Evolutionary conservation across 75 land plant species (phyloP).

Genomic region (Pinus albicaulis): DNA sequence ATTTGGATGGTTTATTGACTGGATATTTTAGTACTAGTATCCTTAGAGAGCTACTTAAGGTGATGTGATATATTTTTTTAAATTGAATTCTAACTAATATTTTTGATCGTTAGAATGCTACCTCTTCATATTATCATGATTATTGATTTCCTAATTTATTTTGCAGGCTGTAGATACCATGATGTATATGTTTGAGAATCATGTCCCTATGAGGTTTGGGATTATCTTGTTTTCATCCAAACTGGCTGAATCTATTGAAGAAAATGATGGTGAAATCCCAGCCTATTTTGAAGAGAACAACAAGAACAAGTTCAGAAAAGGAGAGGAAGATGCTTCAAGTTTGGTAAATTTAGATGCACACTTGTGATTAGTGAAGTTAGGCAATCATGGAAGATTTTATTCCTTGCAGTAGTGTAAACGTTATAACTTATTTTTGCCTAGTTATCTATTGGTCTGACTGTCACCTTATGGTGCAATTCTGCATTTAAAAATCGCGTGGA

Average conservation of each 20-base stretch:
- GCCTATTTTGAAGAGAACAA: not conserved
- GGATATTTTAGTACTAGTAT: not conserved
- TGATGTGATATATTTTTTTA: not conserved
- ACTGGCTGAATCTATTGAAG: slow-evolving; percentile 41
- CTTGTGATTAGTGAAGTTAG: not conserved
- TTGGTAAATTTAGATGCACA: slow-evolving; percentile 39
- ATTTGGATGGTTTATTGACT: not conserved
- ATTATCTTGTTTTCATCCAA: slow-evolving; percentile 72
- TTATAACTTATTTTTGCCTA: not conserved
- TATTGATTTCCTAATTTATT: not conserved
- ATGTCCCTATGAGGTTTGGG: slow-evolving; percentile 91
- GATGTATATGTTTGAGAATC: slow-evolving; percentile 53
- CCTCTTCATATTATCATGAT: no score
- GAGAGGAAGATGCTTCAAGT: slow-evolving; percentile 48
- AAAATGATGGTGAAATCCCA: slow-evolving; percentile 42
- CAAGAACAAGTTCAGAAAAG: slow-evolving; percentile 2
- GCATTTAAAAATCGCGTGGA: no score
- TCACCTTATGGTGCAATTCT: no score
- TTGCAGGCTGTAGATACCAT: slow-evolving; percentile 68
- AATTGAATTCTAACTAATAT: not conserved
- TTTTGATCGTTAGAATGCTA: not conserved
- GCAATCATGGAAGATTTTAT: not conserved
- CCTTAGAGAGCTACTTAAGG: not conserved
- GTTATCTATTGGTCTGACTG: no score
- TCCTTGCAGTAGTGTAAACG: not conserved